Percentiles rank a stretch among this genome's conserved stretches.
These are phyloP conservation scores for Elongisporangium senticosum DNA, from an alignment of 352 stramenopile species.

Conservation along the genomic window DNA sequence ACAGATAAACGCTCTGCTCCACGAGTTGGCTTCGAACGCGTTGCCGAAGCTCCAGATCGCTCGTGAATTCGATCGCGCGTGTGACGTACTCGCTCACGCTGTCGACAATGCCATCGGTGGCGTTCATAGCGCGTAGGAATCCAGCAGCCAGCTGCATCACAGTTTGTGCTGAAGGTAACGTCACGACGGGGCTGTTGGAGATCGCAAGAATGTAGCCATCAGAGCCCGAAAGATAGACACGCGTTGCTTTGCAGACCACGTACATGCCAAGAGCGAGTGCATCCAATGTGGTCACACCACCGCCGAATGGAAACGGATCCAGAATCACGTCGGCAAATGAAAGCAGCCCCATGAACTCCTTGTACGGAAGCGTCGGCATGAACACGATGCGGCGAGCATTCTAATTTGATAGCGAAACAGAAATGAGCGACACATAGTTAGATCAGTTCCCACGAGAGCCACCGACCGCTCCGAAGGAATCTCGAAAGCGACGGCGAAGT, in stretches of 20 bases:
- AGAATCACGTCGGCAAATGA: slow-evolving; percentile 60
- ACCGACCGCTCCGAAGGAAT: slow-evolving; percentile 26
- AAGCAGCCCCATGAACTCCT: slow-evolving; percentile 51
- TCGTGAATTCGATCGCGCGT: slow-evolving; percentile 25
- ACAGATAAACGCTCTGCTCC: slow-evolving; percentile 16
- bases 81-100: slow-evolving; percentile 36
- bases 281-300: slow-evolving; percentile 81
- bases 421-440: neutral
- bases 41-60: slow-evolving; percentile 10
- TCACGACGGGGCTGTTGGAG: slow-evolving; percentile 41
- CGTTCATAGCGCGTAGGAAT: slow-evolving; percentile 52
- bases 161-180: slow-evolving; percentile 39
- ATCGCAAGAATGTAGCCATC: neutral
- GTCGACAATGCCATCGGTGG: slow-evolving; percentile 32
- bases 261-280: slow-evolving; percentile 71
- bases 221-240: slow-evolving; percentile 3
- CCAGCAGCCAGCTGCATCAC: slow-evolving; percentile 53
- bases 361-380: slow-evolving; percentile 46
- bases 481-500: slow-evolving; percentile 30
- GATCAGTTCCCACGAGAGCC: neutral
- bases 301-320: slow-evolving; percentile 81
- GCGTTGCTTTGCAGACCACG: slow-evolving; percentile 4
- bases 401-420: slow-evolving; percentile 5
- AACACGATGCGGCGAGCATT: slow-evolving; percentile 45
- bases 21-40: slow-evolving; percentile 15